These are phyloP conservation scores for Paramecium bursaria DNA, from an alignment of 73 alveolate genomes.

Conservation along the genomic window DNA sequence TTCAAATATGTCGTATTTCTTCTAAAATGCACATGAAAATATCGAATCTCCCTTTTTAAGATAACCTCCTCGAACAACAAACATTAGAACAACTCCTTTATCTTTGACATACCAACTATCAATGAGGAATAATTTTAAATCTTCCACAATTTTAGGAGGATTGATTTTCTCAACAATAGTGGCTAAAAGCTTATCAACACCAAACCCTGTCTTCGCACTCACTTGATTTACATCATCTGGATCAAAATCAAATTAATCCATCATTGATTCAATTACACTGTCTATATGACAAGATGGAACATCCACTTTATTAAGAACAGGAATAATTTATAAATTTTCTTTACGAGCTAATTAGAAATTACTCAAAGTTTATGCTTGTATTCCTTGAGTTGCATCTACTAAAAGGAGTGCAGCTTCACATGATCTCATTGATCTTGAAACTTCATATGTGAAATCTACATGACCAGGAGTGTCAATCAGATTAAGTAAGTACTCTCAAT, in stretches of 20 bases:
- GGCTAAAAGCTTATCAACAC: conserved; percentile 76
- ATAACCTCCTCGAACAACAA: conserved; percentile 66
- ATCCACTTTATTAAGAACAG: conserved; percentile 88
- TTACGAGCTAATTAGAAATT: conserved; percentile 85
- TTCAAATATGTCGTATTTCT: conserved; percentile 74
- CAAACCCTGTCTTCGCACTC: conserved; percentile 89
- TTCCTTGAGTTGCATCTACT: conserved; percentile 92
- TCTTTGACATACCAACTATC: conserved; percentile 74
- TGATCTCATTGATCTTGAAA: conserved; percentile 90
- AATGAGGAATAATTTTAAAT: conserved; percentile 51
- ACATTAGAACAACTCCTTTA: conserved; percentile 71
- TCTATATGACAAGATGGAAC: conserved; percentile 81
- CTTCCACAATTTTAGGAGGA: conserved; percentile 77
- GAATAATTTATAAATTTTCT: conserved; percentile 80
- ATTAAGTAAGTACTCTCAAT: conserved; percentile 78
- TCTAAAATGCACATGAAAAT: conserved; percentile 51
- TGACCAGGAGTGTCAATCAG: conserved; percentile 98
- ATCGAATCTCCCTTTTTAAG: conserved; percentile 69
- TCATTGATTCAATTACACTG: conserved; percentile 71
- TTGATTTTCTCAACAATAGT: conserved; percentile 76
- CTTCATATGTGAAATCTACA: conserved; percentile 94
- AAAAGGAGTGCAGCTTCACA: conserved; percentile 94
- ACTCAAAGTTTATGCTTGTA: conserved; percentile 92
- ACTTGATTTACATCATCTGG: conserved; percentile 69
- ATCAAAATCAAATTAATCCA: conserved; percentile 71